Evolutionary conservation across 805 yeast species (phyloP), one percentile per base, ranked within the genome.

Genomic region (Jamesozyma jinghongensis): DNA sequence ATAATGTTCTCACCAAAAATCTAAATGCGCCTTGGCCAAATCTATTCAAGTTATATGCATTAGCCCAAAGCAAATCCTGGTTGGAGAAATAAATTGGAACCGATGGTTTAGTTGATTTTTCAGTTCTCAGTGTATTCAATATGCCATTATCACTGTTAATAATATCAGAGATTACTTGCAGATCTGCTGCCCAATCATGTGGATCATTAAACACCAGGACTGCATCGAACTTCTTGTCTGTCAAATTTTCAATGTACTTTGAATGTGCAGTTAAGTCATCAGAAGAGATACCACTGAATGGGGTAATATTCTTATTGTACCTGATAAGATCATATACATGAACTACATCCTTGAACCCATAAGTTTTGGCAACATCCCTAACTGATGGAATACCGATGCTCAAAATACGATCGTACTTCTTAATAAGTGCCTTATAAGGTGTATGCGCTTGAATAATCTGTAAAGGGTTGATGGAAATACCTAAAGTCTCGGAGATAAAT

Each of bases 1-100:
- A 84, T 34, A 86, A 60, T 3, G 74, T 63, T 52, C 83, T 81
- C 4, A 82, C 62, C 34, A 74, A 63, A 38, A 75, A 71, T 45
- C 90, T 69, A 53, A 84, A 81, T 1, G 90, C 94, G 19, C 97
- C 97, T 63, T 87, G 95, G 5, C 96, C 97, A 54, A 85, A 83
- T 41, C 97, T 70, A 18, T 94, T 85, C 40, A 80, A 62, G 13
- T 57, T 62, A 59, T 81, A 88, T 52, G 81, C 86, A 54, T 84
- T 87, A 14, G 95, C 85, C 95, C 95, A 88, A 27, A 82, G 54
- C 53, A 85, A 74, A 61, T 88, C 97, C 54, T 82, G 75, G 61
- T 85, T 86, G 33, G 90, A 81, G 62, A 85, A 86, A 45, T 77
- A 74, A 16, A 84, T 79, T 3, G 92, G 94, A 1, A 82, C 67